Evolutionary conservation across 495 filamentous ascomycete species (phyloP).

Genomic region (Podospora australis): DNA sequence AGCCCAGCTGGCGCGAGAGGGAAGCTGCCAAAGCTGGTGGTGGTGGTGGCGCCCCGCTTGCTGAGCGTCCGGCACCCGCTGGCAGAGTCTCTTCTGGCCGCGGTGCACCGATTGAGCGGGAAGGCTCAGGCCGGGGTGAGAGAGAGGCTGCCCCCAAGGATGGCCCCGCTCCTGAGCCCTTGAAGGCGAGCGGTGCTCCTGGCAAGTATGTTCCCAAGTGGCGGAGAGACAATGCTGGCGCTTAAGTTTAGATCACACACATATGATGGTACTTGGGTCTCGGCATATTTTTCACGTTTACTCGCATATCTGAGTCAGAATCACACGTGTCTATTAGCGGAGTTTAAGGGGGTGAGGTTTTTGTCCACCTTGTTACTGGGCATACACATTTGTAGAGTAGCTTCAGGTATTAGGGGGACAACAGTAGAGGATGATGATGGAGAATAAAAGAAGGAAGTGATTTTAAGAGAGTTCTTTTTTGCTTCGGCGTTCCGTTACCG

Average conservation of each 20-base stretch:
- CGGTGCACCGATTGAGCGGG: conserved; percentile 25
- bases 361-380: background rate
- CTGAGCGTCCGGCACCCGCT: conserved; percentile 19
- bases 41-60: conserved; percentile 7
- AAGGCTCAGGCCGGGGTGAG: conserved; percentile 22
- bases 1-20: conserved; percentile 75
- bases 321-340: too few species aligned
- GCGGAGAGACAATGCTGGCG: conserved; percentile 24
- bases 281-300: too few species aligned
- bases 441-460: background rate
- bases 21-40: conserved; percentile 53
- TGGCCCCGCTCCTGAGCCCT: conserved; percentile 29
- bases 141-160: conserved; percentile 18
- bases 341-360: background rate
- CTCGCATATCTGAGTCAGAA: too few species aligned
- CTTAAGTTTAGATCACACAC: too few species aligned
- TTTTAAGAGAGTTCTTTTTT: too few species aligned
- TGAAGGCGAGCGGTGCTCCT: conserved; percentile 37
- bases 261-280: too few species aligned
- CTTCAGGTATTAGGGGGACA: background rate
- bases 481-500: too few species aligned
- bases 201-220: conserved; percentile 42
- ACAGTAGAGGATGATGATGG: too few species aligned
- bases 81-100: conserved; percentile 22
- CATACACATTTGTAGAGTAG: background rate